phyloP scores from a whole-genome alignment of 805 yeast genomes.

The Candida andamanensis region DNA sequence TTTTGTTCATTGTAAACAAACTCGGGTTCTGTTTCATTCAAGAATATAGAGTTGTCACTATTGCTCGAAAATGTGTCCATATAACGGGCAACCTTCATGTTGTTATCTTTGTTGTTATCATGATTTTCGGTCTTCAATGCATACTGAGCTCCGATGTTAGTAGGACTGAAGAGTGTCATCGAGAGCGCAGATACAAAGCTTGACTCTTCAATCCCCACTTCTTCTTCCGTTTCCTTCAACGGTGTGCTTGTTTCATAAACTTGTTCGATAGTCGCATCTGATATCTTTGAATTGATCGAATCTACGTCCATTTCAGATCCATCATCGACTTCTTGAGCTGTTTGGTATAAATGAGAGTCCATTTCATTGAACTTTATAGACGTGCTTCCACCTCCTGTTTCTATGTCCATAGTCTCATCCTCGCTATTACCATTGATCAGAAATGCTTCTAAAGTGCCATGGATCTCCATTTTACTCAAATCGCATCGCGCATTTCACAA shows the following conservation, averaged over 20 bases:
- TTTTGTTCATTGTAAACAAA: conserved; percentile 14
- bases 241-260: conserved; percentile 6
- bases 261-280: conserved; percentile 4
- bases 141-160: conserved; percentile 36
- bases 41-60: conserved; percentile 11
- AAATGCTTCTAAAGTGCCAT: conserved; percentile 9
- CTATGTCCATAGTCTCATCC: neutral
- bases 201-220: conserved; percentile 10
- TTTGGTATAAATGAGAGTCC: conserved; percentile 5
- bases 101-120: conserved; percentile 26
- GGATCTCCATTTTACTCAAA: conserved; percentile 8
- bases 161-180: conserved; percentile 24
- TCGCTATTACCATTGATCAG: neutral
- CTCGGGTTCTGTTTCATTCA: conserved; percentile 9
- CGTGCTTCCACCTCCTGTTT: too few relatives aligned
- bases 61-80: conserved; percentile 13
- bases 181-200: conserved; percentile 16
- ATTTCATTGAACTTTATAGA: too few relatives aligned
- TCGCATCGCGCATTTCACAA: conserved; percentile 7
- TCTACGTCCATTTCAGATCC: conserved; percentile 9
- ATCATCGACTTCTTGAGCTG: conserved; percentile 5
- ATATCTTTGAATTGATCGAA: conserved; percentile 1
- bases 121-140: conserved; percentile 22
- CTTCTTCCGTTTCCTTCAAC: conserved; percentile 4
- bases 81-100: conserved; percentile 7